A percentile compares a stretch with the other conserved stretches of the same genome.
Evolutionary conservation across 106 monocot species (phyloP).

Genomic region (Dendrobium huoshanense): DNA sequence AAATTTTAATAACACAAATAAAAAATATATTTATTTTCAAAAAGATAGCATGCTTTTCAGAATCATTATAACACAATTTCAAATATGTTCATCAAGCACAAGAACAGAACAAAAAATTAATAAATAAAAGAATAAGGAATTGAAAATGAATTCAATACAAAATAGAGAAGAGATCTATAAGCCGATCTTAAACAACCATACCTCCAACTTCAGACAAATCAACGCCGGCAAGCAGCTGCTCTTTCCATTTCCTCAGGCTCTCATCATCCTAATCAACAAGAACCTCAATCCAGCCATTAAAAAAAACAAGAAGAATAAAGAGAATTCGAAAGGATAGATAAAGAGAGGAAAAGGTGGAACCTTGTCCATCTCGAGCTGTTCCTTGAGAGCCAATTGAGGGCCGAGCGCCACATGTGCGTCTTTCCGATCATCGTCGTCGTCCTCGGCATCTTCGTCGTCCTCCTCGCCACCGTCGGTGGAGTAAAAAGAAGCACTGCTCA

Average conservation of each 20-base stretch:
- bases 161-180: not conserved
- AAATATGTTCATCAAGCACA: not conserved
- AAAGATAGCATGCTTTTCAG: too few species aligned
- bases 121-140: not conserved
- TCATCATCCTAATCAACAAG: constrained; percentile 62
- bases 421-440: constrained; percentile 31
- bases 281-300: not conserved
- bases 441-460: constrained; percentile 18
- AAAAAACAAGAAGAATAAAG: not conserved
- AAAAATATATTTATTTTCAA: too few species aligned
- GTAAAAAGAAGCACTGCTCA: constrained; percentile 8
- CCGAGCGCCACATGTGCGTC: constrained; percentile 30
- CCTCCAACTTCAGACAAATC: constrained; percentile 79
- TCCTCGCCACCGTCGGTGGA: constrained; percentile 35
- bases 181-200: not conserved
- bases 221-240: constrained; percentile 70
- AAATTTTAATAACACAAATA: too few species aligned
- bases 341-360: constrained; percentile 1
- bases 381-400: constrained; percentile 57
- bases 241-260: constrained; percentile 93
- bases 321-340: not conserved
- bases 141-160: not conserved
- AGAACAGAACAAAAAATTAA: not conserved
- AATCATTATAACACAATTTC: too few species aligned
- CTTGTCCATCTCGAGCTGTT: constrained; percentile 62